phyloP scores from a whole-genome alignment of 2,329 filamentous ascomycete species.

The Xylaria multiplex region DNA sequence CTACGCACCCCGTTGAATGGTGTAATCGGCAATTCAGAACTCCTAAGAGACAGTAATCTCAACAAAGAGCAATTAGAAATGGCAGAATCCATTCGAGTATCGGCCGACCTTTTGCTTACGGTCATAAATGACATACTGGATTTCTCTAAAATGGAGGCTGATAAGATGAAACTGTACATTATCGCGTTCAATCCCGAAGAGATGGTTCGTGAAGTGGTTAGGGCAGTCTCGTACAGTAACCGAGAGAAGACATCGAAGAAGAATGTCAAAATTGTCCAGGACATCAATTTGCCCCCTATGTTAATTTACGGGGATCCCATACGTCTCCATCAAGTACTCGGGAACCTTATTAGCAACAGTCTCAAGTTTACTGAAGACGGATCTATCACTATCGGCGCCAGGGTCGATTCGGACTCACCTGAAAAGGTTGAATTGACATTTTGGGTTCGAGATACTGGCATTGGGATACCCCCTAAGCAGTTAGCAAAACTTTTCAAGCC shows the following conservation, averaged over 20 bases:
- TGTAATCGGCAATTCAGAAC: slow-evolving; percentile 88
- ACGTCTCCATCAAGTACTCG: slow-evolving; percentile 73
- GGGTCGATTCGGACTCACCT: slow-evolving; percentile 75
- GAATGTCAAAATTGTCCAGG: slow-evolving; percentile 71
- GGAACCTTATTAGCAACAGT: slow-evolving; percentile 90
- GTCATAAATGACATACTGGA: slow-evolving; percentile 98
- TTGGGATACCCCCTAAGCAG: slow-evolving; percentile 86
- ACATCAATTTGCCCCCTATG: slow-evolving; percentile 80
- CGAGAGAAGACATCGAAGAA: slow-evolving; percentile 70
- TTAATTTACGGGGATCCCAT: slow-evolving; percentile 74
- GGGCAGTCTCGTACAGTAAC: slow-evolving; percentile 73
- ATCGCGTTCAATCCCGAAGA: slow-evolving; percentile 74
- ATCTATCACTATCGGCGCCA: slow-evolving; percentile 83
- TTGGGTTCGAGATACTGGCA: slow-evolving; percentile 89
- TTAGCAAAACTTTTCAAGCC: slow-evolving; percentile 88
- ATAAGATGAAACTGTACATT: slow-evolving; percentile 83
- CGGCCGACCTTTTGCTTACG: slow-evolving; percentile 85
- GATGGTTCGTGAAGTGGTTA: slow-evolving; percentile 73
- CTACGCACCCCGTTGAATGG: slow-evolving; percentile 85
- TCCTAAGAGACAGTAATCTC: slow-evolving; percentile 79
- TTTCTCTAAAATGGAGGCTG: slow-evolving; percentile 92
- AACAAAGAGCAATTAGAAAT: slow-evolving; percentile 83
- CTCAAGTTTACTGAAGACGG: slow-evolving; percentile 93
- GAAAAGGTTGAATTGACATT: slow-evolving; percentile 80
- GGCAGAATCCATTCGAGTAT: slow-evolving; percentile 86